phyloP scores from a whole-genome alignment of 1,284 basidiomycete genomes.

The Apiotrichum akiyoshidainum region DNA sequence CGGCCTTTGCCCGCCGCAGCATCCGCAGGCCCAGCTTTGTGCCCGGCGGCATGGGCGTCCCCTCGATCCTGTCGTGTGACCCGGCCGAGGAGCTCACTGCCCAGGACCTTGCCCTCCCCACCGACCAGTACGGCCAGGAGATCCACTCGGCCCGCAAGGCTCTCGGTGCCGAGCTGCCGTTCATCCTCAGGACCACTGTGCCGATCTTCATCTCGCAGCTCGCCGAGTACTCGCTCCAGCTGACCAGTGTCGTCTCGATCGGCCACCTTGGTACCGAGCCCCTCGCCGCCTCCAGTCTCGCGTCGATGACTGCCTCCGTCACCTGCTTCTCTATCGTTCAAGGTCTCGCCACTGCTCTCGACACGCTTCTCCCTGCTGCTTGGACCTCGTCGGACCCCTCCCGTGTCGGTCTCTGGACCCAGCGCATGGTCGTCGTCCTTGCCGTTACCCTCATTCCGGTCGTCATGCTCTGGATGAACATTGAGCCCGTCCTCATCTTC shows the following conservation, averaged over 20 bases:
- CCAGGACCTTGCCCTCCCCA: slow-evolving; percentile 45
- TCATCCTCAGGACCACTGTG: slow-evolving; percentile 39
- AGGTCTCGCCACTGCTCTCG: slow-evolving; percentile 77
- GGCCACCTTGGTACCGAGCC: slow-evolving; percentile 70
- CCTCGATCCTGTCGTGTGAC: slow-evolving; percentile 26
- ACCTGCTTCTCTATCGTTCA: slow-evolving; percentile 72
- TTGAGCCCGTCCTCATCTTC: slow-evolving; percentile 70
- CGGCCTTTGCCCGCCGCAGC: too few relatives aligned
- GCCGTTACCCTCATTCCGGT: slow-evolving; percentile 52
- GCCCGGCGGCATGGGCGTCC: slow-evolving; percentile 5
- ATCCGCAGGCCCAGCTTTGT: neutral
- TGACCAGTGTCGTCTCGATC: slow-evolving; percentile 63
- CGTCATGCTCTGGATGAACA: slow-evolving; percentile 66
- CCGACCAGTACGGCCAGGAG: slow-evolving; percentile 21
- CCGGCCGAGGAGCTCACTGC: slow-evolving; percentile 48
- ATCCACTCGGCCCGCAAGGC: slow-evolving; percentile 13
- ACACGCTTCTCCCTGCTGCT: slow-evolving; percentile 83
- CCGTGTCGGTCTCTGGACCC: slow-evolving; percentile 84
- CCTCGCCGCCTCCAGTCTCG: slow-evolving; percentile 64
- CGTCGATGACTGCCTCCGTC: slow-evolving; percentile 38
- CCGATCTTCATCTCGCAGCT: slow-evolving; percentile 50
- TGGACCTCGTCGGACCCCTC: slow-evolving; percentile 82
- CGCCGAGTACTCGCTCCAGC: slow-evolving; percentile 50
- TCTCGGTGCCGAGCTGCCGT: slow-evolving; percentile 34
- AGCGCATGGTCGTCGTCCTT: slow-evolving; percentile 75